Evolutionary conservation across 2,329 filamentous ascomycete species (phyloP), one percentile per base, ranked within the genome.

Genomic region (Nemania bipapillata): DNA sequence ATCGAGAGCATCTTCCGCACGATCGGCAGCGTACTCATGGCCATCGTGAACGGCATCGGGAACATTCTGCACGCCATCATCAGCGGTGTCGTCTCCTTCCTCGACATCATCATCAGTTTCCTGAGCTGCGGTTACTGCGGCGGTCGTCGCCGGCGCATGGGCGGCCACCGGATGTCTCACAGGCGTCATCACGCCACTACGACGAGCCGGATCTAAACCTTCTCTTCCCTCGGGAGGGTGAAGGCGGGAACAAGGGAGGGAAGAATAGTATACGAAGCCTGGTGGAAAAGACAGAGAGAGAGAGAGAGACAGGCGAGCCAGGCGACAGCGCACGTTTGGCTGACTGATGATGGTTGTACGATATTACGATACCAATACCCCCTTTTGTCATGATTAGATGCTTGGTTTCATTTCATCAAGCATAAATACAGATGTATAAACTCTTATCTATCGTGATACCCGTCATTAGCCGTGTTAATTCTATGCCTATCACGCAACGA

Each of bases 1-100:
- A 84, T 92, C 78, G 74, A 84, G 76, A 83, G 83, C 76, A 79
- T 87, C 78, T 85, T 91, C 81, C 86, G 83, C 72, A 86, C 90
- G 74, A 90, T 92, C 79, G 91, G 90, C 63, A 83, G 82, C 72
- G 86, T 85, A 77, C 84, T 92, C 70, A 92, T 91, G 86, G 87
- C 87, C 75, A 85, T 93, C 75, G 85, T 93, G 73, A 86, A 87
- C 73, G 90, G 86, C 74, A 88, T 93, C 74, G 90, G 87, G 62
- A 78, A 81, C 72, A 87, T 92, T 80, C 82, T 91, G 60, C 86
- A 85, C 71, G 88, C 89, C 75, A 90, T 93, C 77, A 86, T 93
- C 79, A 85, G 85, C 79, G 91, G 88, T 75, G 80, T 92, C 75
- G 88, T 91, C 70, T 80, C 84, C 66, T 84, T 92, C 80, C 84